Percentiles rank a stretch among this genome's conserved stretches.
phyloP scores from a whole-genome alignment of 2,329 filamentous ascomycete genomes.

The Colletotrichum euphorbiae region DNA sequence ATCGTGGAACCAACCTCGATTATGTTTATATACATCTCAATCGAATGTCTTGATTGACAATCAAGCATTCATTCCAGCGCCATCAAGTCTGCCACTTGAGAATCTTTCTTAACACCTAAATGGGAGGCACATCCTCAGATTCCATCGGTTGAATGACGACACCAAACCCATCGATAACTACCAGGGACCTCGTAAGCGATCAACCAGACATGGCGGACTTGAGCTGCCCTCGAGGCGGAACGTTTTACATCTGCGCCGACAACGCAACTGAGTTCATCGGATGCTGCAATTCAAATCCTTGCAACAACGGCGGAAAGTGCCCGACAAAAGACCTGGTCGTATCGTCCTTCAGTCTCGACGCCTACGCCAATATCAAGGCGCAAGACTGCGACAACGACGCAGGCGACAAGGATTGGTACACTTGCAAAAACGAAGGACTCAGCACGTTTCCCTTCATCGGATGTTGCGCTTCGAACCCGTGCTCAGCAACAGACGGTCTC shows the following conservation, averaged over 20 bases:
- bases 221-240: constrained; percentile 47
- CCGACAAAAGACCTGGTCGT: constrained; percentile 45
- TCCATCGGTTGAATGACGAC: background rate
- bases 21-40: constrained; percentile 20
- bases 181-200: background rate
- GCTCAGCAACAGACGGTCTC: constrained; percentile 39
- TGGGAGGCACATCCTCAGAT: background rate
- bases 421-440: constrained; percentile 43
- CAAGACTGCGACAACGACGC: constrained; percentile 48
- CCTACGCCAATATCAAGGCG: constrained; percentile 44
- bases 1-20: background rate
- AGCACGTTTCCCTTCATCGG: constrained; percentile 51
- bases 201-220: constrained; percentile 41
- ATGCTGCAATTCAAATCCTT: constrained; percentile 54
- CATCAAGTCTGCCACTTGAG: background rate
- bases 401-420: constrained; percentile 47
- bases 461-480: constrained; percentile 53
- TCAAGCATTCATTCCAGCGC: constrained; percentile 5
- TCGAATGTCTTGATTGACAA: constrained; percentile 8
- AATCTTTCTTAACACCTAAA: background rate
- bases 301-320: constrained; percentile 48
- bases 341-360: constrained; percentile 45
- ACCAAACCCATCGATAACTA: background rate
- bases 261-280: constrained; percentile 52
- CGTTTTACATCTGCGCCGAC: constrained; percentile 52